Evolutionary conservation across 768 basidiomycete species (phyloP), one percentile per base, ranked within the genome.

Genomic region (Collybia sp.): DNA sequence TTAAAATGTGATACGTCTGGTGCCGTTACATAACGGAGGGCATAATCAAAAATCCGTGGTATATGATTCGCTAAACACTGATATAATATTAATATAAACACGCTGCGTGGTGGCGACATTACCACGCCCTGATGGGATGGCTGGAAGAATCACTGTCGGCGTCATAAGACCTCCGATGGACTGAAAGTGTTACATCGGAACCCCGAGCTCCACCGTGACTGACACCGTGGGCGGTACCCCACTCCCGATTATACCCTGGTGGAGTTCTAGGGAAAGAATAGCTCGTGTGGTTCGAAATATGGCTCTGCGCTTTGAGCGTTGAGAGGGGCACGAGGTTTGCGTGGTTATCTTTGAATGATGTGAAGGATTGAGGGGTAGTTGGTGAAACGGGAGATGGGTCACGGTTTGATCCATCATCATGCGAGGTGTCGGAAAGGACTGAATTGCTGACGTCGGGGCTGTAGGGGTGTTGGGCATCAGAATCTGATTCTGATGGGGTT

Each of bases 361-460:
- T 51, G 16, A 63, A 60, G 13, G 77, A 80, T 42, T 68, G 75
- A 33, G 80, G 79, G 9, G 80, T 81, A 2, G 68, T 66, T 9
- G 80, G 80, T 9, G 77, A 77, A 13, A 76, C 64, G 10, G 80
- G 79, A 10, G 80, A 82, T 3, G 72, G 63, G 42, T 70, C 73
- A 18, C 75, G 73, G 1, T 68, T 71, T 1, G 79, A 79, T 52
- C 67, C 65, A 17, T 66, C 69, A 42, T 71, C 72, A 48, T 70
- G 68, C 4, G 69, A 66, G 49, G 62, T 54, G 55, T 73, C 69
- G 38, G 70, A 69, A 10, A 65, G 48, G 42, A 58, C 47, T 43
- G 61, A 60, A 8, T 60, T 49, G 30, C 56, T 55, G 12, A 56
- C 44, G n/a, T 45, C 45, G n/a, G 44, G 39, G 40, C 31, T 33